Evolutionary conservation across 805 yeast genomes (phyloP), one percentile per base, ranked within the genome.

Genomic region (Isabelozyma gotoi): DNA sequence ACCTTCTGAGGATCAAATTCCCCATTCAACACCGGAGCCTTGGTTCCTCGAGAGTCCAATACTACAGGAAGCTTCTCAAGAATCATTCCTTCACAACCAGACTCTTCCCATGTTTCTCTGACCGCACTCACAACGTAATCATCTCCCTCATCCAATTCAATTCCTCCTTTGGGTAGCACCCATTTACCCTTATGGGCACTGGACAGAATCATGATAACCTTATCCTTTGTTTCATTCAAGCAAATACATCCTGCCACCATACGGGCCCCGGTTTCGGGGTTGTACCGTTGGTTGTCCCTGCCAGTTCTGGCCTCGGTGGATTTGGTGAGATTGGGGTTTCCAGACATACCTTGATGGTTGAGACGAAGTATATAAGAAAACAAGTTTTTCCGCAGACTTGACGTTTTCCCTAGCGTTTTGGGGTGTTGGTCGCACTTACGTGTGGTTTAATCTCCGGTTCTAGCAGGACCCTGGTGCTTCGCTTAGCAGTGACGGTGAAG

Each of bases 81-180:
- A 3, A 90, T 73, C 14, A 60, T 67, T 6, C 97, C 96, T 29
- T 76, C 77, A 18, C 87, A 87, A 0, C 99, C 99, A 0, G 96
- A 94, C 66, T 94, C 99, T 63, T 94, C 99, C 99, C 99, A 94
- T 0, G 96, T 88, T 60, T 94, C 99, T 46, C 99, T 73, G 14
- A 76, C 69, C 0, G 97, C 97, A 4, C 87, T 68, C 3, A 66
- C 60, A 6, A 59, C 62, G 41, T 51, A 69, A 46, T 69, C 74
- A 34, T 70, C 76, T 3, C 68, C 64, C 63, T 88, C 99, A 62
- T 94, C 99, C 20, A 60, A 60, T 64, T 94, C 99, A 33, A 91
- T 82, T 1, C 99, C 99, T 27, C 99, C 99, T 62, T 94, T 94
- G 4, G 99, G 99, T 3, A 94, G 63, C 6, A 94, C 88, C 96